These are phyloP conservation scores for Phaeosphaeriaceae sp. DNA, from an alignment of 2,329 filamentous ascomycete species.

Conservation along the genomic window DNA sequence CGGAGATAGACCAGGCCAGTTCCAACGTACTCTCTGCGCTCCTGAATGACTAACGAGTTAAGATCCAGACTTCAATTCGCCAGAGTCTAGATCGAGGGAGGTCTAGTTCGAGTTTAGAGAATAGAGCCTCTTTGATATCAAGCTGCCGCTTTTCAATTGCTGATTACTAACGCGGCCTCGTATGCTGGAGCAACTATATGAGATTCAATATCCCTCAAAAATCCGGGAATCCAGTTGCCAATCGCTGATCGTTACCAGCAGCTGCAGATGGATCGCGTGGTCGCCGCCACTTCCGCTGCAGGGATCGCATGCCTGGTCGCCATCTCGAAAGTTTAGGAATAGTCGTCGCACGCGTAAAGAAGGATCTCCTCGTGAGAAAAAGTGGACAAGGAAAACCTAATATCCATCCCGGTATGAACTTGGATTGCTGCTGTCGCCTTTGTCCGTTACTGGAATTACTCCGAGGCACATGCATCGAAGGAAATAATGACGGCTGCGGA, in stretches of 20 bases:
- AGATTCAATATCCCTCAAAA: neutral
- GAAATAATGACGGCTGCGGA: neutral
- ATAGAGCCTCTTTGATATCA: neutral
- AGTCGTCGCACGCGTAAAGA: too few relatives aligned
- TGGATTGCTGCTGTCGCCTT: neutral
- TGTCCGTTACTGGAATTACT: neutral
- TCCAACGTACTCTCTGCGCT: too few relatives aligned
- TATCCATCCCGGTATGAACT: neutral
- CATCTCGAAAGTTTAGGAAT: neutral
- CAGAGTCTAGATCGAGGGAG: too few relatives aligned
- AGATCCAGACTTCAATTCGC: too few relatives aligned
- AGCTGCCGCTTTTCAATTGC: neutral
- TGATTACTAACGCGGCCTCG: neutral
- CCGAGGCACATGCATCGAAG: neutral
- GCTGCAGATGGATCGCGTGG: neutral
- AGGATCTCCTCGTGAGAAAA: neutral
- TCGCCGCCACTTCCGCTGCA: neutral
- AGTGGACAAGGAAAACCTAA: too few relatives aligned
- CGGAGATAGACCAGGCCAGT: too few relatives aligned
- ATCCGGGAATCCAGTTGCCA: neutral
- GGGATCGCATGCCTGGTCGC: neutral
- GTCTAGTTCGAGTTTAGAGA: too few relatives aligned
- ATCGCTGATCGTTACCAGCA: neutral
- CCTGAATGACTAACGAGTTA: too few relatives aligned
- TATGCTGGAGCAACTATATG: neutral